Evolutionary conservation across 805 yeast species (phyloP).

Genomic region (Ogataea pignaliae): DNA sequence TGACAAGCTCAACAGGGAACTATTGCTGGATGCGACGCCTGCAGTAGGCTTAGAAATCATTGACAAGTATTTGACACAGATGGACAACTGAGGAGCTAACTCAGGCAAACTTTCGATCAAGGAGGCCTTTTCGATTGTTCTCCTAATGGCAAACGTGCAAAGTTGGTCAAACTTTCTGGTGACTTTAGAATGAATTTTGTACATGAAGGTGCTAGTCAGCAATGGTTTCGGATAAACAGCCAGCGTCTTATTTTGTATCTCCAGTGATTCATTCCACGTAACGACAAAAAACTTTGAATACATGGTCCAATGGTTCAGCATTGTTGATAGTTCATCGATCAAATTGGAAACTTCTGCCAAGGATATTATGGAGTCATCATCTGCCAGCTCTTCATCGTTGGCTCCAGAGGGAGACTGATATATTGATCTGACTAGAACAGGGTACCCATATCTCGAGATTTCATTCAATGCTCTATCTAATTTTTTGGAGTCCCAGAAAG

Average conservation of each 20-base stretch:
- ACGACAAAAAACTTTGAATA: slow-evolving; percentile 68
- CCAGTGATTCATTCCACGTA: slow-evolving; percentile 52
- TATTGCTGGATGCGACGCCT: slow-evolving; percentile 10
- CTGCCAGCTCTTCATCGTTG: slow-evolving; percentile 25
- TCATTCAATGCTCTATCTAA: slow-evolving; percentile 53
- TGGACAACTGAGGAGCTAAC: slow-evolving; percentile 31
- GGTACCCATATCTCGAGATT: slow-evolving; percentile 50
- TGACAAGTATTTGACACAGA: slow-evolving; percentile 24
- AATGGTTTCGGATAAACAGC: slow-evolving; percentile 49
- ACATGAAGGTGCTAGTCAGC: slow-evolving; percentile 47
- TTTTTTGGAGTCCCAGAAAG: slow-evolving; percentile 70
- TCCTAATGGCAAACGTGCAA: slow-evolving; percentile 61
- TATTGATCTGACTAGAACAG: slow-evolving; percentile 35
- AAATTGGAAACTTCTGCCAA: slow-evolving; percentile 65
- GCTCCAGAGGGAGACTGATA: slow-evolving; percentile 23
- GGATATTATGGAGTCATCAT: slow-evolving; percentile 32
- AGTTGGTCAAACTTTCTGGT: slow-evolving; percentile 62
- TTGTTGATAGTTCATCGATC: slow-evolving; percentile 65
- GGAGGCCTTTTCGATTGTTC: slow-evolving; percentile 79
- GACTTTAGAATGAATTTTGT: slow-evolving; percentile 48
- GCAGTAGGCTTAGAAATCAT: slow-evolving; percentile 14
- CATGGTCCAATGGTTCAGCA: slow-evolving; percentile 82
- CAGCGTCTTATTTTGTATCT: slow-evolving; percentile 19
- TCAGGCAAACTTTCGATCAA: slow-evolving; percentile 76
- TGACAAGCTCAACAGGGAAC: slow-evolving; percentile 22